A percentile compares a stretch with the other conserved stretches of the same genome.
These are phyloP conservation scores for Cytospora piceae DNA, from an alignment of 2,329 filamentous ascomycete species.

Conservation along the genomic window DNA sequence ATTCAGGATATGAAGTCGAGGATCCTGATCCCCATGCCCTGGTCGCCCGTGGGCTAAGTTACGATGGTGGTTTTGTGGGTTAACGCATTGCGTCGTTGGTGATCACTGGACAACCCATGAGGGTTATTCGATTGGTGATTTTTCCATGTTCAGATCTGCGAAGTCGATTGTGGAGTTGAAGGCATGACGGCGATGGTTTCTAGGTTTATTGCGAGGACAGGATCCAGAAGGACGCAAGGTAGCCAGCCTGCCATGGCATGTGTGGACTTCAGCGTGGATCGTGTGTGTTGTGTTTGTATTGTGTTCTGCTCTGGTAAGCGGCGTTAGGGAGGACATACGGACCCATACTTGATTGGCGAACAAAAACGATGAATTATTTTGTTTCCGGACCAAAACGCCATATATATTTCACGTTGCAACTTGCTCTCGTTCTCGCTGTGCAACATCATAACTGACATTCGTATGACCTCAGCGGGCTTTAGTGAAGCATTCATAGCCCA, in stretches of 20 bases:
- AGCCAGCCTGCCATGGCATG: neutral
- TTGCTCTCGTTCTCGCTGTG: neutral
- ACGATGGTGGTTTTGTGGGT: neutral
- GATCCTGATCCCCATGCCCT: constrained; percentile 91
- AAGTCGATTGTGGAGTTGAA: neutral
- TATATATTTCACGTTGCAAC: neutral
- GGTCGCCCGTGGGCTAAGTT: constrained; percentile 83
- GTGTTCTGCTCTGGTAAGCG: neutral
- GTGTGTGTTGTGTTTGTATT: neutral
- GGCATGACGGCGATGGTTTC: neutral
- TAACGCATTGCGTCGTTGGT: neutral
- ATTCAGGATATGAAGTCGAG: constrained; percentile 97
- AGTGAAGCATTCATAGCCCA: neutral
- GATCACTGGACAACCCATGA: neutral
- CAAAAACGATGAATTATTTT: neutral
- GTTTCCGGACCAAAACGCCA: neutral
- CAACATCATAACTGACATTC: neutral
- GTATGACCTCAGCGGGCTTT: neutral
- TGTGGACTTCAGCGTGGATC: neutral
- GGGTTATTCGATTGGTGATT: neutral
- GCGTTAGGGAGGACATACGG: neutral
- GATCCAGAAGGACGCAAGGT: neutral
- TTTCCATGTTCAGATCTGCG: neutral
- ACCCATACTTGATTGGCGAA: neutral
- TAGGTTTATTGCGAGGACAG: neutral